Conservation (phyloP, 352 stramenopile genomes). For the Pythium rhizo-oryzae region DNA sequence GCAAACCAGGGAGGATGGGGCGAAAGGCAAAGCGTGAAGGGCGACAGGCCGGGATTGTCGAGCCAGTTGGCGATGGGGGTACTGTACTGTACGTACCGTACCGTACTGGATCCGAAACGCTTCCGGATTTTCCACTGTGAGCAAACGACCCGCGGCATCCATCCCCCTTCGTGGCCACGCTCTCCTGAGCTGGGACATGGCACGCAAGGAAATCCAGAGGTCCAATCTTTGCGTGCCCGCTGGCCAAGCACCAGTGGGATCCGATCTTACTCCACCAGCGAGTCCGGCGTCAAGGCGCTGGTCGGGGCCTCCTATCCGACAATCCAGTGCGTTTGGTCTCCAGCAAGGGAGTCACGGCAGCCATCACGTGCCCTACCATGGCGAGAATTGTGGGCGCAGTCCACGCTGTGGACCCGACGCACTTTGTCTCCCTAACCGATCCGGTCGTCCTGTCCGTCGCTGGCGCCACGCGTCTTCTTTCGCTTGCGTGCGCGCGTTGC, state of each 20-base stretch:
- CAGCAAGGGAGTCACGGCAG: too few species aligned
- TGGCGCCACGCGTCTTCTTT: background rate
- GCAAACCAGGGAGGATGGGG: conserved; percentile 10
- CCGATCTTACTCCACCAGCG: too few species aligned
- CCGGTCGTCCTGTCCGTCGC: background rate
- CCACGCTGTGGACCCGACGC: too few species aligned
- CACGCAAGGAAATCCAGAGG: background rate
- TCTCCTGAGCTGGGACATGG: background rate
- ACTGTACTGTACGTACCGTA: background rate
- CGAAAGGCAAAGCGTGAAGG: background rate
- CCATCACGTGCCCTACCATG: too few species aligned
- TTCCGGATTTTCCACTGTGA: too few species aligned
- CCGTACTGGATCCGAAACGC: background rate
- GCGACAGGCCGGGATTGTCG: background rate
- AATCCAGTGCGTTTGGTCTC: too few species aligned
- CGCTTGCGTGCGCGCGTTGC: background rate
- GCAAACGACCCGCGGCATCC: background rate
- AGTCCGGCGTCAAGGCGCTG: too few species aligned
- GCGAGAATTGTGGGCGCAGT: too few species aligned
- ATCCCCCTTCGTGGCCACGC: background rate
- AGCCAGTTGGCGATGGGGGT: background rate
- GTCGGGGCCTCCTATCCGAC: too few species aligned
- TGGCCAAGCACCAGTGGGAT: too few species aligned
- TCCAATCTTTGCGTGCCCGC: background rate
- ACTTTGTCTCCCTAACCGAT: too few species aligned